Base-by-base conservation (phyloP, 805 yeast species). In the Torulaspora franciscae region DNA sequence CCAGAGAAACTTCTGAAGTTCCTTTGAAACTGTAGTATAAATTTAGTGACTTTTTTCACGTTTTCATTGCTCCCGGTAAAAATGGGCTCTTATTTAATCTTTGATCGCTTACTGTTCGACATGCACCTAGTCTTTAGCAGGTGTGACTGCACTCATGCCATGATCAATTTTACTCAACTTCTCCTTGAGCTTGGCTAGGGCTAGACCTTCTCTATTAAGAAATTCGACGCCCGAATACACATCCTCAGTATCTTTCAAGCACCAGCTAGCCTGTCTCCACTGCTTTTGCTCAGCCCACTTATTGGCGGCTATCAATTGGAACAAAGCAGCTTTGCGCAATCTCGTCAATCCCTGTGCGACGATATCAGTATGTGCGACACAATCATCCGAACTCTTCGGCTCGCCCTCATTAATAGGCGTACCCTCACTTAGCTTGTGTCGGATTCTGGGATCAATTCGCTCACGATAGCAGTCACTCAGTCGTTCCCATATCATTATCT, bases 231-330 rank as follows among this genome's bases (percentile, higher is more conserved):
- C 49, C 2, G 41, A 51, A 40, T 73, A 73, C 6, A 62, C 58
- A 3, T 47, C 51, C 17, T 59, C 55, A 0, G 71, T 56, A 43
- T 61, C 65, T 15, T 48, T 35, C 14, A 61, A 42, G 32, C 66
- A 55, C 68, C 68, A 64, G 22, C 48, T 39, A 2, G 61, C 62
- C 35, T 60, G 66, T 23, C 55, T 50, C 64, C 65, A 59, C 43
- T 61, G 62, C 29, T 54, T 51, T 41, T 59, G 61, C 46, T 68
- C 65, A 11, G 73, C 72, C 84, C 95, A 80, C 58, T 84, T 85
- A 45, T 76, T 76, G 6, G 88, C 83, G 0, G 96, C 81, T 23
- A 89, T 60, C 23, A 89, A 60, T 52, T 75, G 74, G 87, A 95
- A 89, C 24, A 90, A 71, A 0, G 86, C 78, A 1, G 89, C 79